Evolutionary conservation across 768 basidiomycete genomes (phyloP), one percentile per base, ranked within the genome.

Genomic region (Xerocomus brunneocitrinus): DNA sequence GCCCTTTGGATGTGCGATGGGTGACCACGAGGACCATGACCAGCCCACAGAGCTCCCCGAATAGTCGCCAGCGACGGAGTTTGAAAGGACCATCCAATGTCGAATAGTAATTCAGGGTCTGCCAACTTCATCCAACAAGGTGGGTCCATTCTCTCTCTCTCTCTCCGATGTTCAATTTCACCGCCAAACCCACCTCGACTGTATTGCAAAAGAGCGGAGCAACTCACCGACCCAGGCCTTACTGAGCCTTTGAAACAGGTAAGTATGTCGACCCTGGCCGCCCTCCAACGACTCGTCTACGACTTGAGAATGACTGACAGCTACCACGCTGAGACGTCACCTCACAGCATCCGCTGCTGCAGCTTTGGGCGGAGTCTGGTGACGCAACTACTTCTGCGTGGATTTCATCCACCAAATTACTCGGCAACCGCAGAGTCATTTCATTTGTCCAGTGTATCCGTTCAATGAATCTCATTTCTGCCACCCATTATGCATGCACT

Each of bases 401-500:
- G 54, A 48, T 49, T 59, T 51, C 61, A 67, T 66, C 52, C n/a
- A 48, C 38, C 56, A 49, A 55, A 55, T 65, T 64, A 46, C 57
- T 58, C 60, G 56, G 53, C 58, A 49, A n/a, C 48, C 40, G 57
- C 62, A 65, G 53, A 50, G 31, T 43, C 61, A 62, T 62, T 67
- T 67, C 66, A 67, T 65, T 65, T 38, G 54, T 49, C 52, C 53
- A 38, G 50, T 58, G 49, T 55, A 53, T 49, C 43, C 63, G 57
- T 61, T 58, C 41, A 53, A 60, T 66, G 61, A 58, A 67, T 56
- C 50, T 55, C 55, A 63, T 64, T 58, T 58, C 62, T 67, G 63
- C 65, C 65, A 67, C 63, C 65, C 62, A 43, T 67, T 52, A 40
- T 52, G 54, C 66, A 57, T 59, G 65, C 65, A 31, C 54, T 47